phyloP scores from a whole-genome alignment of 78 protist species.

The Pigoraptor vietnamica region DNA sequence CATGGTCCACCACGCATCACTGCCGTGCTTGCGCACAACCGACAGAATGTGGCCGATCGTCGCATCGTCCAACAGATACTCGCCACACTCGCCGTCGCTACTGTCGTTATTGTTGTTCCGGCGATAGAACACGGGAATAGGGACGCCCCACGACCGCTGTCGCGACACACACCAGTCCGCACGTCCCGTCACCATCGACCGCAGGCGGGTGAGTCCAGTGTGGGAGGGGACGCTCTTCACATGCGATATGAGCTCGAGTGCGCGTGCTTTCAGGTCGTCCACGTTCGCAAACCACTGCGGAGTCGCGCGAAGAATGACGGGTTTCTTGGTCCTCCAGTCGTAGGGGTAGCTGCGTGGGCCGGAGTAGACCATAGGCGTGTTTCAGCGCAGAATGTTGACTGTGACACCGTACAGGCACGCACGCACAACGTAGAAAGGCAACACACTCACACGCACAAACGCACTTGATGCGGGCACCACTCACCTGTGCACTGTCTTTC shows the following conservation, averaged over 20 bases:
- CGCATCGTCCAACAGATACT: slow-evolving; percentile 8
- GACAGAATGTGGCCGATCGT: slow-evolving; percentile 47
- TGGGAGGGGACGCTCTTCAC: slow-evolving; percentile 16
- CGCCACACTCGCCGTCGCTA: neutral
- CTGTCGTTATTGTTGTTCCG: neutral
- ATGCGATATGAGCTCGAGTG: slow-evolving; percentile 6
- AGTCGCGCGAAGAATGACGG: slow-evolving; percentile 75
- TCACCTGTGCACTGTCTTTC: too few relatives aligned
- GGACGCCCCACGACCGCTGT: slow-evolving; percentile 93
- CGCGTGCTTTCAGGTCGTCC: slow-evolving; percentile 18
- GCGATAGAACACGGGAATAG: slow-evolving; percentile 86
- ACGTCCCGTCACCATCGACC: slow-evolving; percentile 55
- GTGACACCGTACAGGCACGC: too few relatives aligned
- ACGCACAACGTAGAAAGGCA: too few relatives aligned
- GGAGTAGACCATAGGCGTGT: slow-evolving; percentile 3
- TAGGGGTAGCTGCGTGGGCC: slow-evolving; percentile 84
- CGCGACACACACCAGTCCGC: slow-evolving; percentile 89
- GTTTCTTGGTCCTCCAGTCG: slow-evolving; percentile 93
- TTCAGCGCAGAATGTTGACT: too few relatives aligned
- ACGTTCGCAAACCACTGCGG: slow-evolving; percentile 71
- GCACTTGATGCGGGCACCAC: too few relatives aligned
- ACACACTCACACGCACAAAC: too few relatives aligned
- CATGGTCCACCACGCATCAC: slow-evolving; percentile 71
- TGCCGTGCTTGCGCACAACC: slow-evolving; percentile 55
- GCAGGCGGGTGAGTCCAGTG: slow-evolving; percentile 7